Evolutionary conservation across 805 yeast genomes (phyloP), one percentile per base, ranked within the genome.

Genomic region (Candida succiphila): DNA sequence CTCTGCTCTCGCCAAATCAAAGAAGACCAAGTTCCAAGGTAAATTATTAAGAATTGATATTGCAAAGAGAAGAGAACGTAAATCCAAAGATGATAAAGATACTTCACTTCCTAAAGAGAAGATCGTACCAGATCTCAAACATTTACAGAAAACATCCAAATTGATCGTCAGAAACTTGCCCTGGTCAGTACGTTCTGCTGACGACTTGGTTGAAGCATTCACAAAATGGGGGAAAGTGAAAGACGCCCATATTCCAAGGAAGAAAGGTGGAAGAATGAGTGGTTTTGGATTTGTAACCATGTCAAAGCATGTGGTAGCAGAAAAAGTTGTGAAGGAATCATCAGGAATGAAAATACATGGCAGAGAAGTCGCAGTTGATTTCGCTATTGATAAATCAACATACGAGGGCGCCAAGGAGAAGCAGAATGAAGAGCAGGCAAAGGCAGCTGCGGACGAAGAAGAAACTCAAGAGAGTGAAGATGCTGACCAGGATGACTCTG

Each of bases 221-320:
- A 59, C 68, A 37, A 75, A 75, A 48, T 92, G 63, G 52, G 98
- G 98, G 33, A 78, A 82, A 20, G 95, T 92, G 24, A 75, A 73
- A 18, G 95, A 87, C 49, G 94, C 89, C 0, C 75, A 76, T 44
- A 85, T 92, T 44, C 98, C 98, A 30, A 75, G 84, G 48, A 85
- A 83, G 50, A 68, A 72, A 31, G 94, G 86, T 32, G 95, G 96
- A 13, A 78, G 73, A 53, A 82, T 92, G 92, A 64, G 80, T 39
- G 98, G 98, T 9, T 92, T 89, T 69, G 98, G 87, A 0, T 92
- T 92, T 56, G 87, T 92, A 8, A 81, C 92, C 1, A 82, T 92
- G 95, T 75, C 75, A 49, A 84, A 80, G 48, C 67, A 75, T 40
- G 60, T 72, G 20, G 75, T 79, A 41, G 97, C 98, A 32, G 78